These are phyloP conservation scores for Spathaspora boniae DNA, from an alignment of 805 yeast genomes.

Conservation along the genomic window DNA sequence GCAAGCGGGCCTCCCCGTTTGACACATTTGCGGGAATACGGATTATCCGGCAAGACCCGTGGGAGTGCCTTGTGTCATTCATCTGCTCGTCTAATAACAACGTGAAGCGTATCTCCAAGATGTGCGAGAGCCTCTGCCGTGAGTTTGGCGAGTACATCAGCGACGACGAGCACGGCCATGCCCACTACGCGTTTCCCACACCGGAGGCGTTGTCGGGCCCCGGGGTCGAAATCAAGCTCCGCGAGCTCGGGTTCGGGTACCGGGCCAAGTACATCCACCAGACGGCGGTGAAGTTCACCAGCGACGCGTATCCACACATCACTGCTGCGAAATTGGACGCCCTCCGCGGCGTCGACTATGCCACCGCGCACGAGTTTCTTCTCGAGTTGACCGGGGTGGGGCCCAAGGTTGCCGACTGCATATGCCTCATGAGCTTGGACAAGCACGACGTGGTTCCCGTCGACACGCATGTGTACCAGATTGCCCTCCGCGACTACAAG, in stretches of 20 bases:
- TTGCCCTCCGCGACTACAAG: conserved; percentile 79
- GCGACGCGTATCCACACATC: conserved; percentile 34
- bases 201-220: conserved; percentile 47
- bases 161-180: conserved; percentile 45
- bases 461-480: conserved; percentile 91
- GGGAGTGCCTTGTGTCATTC: conserved; percentile 90
- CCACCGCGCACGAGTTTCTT: conserved; percentile 55
- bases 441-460: conserved; percentile 88
- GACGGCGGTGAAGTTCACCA: conserved; percentile 60
- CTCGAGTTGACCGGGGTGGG: conserved; percentile 84
- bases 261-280: conserved; percentile 82
- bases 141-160: conserved; percentile 53
- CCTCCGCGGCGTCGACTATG: conserved; percentile 46
- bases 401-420: conserved; percentile 97
- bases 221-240: conserved; percentile 37
- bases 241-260: conserved; percentile 75
- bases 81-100: conserved; percentile 96
- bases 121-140: conserved; percentile 78
- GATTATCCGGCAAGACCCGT: conserved; percentile 89
- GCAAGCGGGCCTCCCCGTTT: conserved; percentile 30
- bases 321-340: conserved; percentile 33
- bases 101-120: conserved; percentile 85
- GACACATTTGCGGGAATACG: conserved; percentile 63
- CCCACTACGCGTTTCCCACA: conserved; percentile 72
- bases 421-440: conserved; percentile 85